Conservation (phyloP, 495 filamentous ascomycete species). For the Podospora appendiculata region DNA sequence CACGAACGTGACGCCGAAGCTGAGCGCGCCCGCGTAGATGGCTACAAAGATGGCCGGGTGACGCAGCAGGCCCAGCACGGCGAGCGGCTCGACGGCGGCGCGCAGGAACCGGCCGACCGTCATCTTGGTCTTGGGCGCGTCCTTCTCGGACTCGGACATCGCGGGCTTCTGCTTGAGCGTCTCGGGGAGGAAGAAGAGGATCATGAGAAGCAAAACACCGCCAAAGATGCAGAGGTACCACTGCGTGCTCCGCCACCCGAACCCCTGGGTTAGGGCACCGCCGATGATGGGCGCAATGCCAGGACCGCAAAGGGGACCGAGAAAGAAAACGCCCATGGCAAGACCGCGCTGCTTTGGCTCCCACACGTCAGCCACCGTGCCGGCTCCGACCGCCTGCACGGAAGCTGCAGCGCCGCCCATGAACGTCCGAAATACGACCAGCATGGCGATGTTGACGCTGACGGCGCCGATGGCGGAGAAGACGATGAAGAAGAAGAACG, state of each 20-base stretch:
- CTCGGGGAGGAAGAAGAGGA: slow-evolving; percentile 66
- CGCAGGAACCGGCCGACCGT: slow-evolving; percentile 24
- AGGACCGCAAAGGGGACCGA: slow-evolving; percentile 81
- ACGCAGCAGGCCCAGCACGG: background rate
- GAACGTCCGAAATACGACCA: slow-evolving; percentile 77
- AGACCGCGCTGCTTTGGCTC: slow-evolving; percentile 67
- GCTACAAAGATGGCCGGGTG: slow-evolving; percentile 68
- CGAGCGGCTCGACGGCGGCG: slow-evolving; percentile 21
- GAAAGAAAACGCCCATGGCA: slow-evolving; percentile 92
- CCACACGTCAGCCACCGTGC: slow-evolving; percentile 91
- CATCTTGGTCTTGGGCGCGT: slow-evolving; percentile 45
- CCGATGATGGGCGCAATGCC: slow-evolving; percentile 82
- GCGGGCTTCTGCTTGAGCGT: slow-evolving; percentile 37
- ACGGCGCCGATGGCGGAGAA: slow-evolving; percentile 69
- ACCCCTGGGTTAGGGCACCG: slow-evolving; percentile 60
- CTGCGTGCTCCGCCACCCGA: slow-evolving; percentile 77
- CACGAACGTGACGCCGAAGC: slow-evolving; percentile 76
- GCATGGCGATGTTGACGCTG: slow-evolving; percentile 70
- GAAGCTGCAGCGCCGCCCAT: slow-evolving; percentile 78
- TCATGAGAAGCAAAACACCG: slow-evolving; percentile 50
- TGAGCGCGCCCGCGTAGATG: slow-evolving; percentile 74
- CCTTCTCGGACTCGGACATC: slow-evolving; percentile 55
- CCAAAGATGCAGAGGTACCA: slow-evolving; percentile 84
- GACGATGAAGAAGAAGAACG: slow-evolving; percentile 72
- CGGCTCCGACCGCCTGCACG: slow-evolving; percentile 59